Conservation (phyloP, 31 red algal species). For the Endocladia muricata region DNA sequence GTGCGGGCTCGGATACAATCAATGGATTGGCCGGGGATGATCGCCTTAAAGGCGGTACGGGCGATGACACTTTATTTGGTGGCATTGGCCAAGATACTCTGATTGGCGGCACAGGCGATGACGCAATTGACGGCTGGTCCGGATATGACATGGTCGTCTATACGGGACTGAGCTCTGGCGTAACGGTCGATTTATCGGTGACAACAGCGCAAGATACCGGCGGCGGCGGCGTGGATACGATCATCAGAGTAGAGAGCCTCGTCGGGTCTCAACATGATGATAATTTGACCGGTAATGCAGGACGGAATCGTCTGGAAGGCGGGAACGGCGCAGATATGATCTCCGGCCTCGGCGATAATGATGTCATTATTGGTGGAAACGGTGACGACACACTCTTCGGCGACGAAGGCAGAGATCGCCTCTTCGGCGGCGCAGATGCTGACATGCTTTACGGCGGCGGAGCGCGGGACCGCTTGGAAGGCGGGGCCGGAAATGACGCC, state of each 20-base stretch:
- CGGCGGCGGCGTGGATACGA: not conserved
- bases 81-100: not conserved
- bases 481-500: too few species aligned
- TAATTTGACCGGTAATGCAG: not conserved
- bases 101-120: not conserved
- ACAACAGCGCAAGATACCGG: not conserved
- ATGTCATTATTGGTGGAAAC: not conserved
- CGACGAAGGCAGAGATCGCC: too few species aligned
- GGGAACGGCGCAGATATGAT: not conserved
- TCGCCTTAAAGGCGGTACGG: not conserved
- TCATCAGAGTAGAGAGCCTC: not conserved
- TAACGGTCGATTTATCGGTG: not conserved
- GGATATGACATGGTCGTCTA: not conserved
- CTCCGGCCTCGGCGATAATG: not conserved
- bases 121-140: not conserved
- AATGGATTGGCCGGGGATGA: not conserved
- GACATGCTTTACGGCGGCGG: too few species aligned
- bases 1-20: not conserved
- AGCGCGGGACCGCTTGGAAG: too few species aligned
- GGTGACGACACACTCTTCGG: not conserved
- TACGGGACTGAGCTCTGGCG: not conserved
- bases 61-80: not conserved
- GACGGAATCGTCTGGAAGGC: too few species aligned
- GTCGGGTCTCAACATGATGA: not conserved
- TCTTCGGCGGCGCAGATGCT: too few species aligned